phyloP scores from a whole-genome alignment of 139 green algal genomes.

The Gonium pectorale region DNA sequence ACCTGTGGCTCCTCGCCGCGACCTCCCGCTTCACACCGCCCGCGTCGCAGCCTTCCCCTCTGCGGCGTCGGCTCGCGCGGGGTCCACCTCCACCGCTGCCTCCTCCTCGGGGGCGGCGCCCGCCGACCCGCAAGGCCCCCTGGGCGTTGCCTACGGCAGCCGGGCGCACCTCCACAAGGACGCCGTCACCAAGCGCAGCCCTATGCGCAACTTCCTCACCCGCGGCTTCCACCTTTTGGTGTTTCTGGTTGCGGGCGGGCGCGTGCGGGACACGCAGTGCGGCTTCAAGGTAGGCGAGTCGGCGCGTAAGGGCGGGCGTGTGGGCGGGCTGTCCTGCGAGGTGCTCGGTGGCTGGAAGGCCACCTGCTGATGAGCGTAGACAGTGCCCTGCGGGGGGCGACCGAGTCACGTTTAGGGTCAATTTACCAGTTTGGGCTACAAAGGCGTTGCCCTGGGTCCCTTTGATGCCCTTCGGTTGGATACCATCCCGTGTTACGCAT shows the following conservation, averaged over 20 bases:
- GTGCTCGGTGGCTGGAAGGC: too few species aligned
- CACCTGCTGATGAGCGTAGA: too few species aligned
- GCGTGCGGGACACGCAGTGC: conserved; percentile 92
- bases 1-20: too few species aligned
- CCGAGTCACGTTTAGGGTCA: too few species aligned
- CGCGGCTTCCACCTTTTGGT: conserved; percentile 92
- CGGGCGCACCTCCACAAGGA: conserved; percentile 78
- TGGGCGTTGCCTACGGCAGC: conserved; percentile 71
- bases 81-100: neutral
- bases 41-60: conserved; percentile 14
- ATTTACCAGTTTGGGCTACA: too few species aligned
- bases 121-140: conserved; percentile 28
- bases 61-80: neutral
- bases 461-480: too few species aligned
- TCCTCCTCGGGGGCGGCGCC: neutral
- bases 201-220: conserved; percentile 87
- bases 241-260: conserved; percentile 78
- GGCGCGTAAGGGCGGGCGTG: neutral
- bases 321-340: neutral
- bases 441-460: too few species aligned
- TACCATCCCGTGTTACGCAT: too few species aligned
- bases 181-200: conserved; percentile 72
- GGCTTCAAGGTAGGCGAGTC: conserved; percentile 90
- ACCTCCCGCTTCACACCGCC: neutral
- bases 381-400: too few species aligned